Conservation (phyloP, 352 stramenopile species). For the Globisporangium spinosum region DNA sequence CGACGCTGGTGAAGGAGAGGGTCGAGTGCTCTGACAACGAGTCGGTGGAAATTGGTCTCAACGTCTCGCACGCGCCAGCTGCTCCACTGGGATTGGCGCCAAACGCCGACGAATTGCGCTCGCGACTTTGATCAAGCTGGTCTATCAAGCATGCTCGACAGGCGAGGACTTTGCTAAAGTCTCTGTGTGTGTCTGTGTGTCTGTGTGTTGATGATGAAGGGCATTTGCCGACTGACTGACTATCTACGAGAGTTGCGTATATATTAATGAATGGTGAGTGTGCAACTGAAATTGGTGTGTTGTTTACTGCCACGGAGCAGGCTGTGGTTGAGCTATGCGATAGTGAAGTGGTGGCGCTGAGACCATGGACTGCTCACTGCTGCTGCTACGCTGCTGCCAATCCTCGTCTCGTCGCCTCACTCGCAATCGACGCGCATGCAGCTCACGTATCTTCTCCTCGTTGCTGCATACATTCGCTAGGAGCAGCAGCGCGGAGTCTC, state of each 20-base stretch:
- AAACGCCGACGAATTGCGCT: neutral
- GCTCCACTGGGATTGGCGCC: neutral
- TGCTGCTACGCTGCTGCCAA: neutral
- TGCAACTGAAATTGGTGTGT: neutral
- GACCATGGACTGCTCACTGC: neutral
- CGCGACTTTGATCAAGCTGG: neutral
- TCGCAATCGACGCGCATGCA: slow-evolving; percentile 1
- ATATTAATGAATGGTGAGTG: neutral
- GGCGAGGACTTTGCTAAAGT: no score
- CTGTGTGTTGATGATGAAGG: neutral
- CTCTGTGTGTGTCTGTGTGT: neutral
- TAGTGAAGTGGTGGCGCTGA: neutral
- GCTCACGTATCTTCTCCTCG: slow-evolving; percentile 5
- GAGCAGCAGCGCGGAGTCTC: slow-evolving; percentile 12
- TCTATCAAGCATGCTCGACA: neutral
- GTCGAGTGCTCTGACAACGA: neutral
- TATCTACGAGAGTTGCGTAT: neutral
- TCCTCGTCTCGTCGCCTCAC: neutral
- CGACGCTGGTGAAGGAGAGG: neutral
- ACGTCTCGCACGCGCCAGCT: neutral
- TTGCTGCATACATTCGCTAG: slow-evolving; percentile 14
- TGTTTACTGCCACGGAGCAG: neutral
- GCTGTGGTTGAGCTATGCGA: neutral
- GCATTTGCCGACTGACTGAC: no score
- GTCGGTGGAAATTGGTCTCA: neutral